Base-by-base conservation (phyloP, 176 grass and related monocot species). In the Tillandsia leiboldiana region DNA sequence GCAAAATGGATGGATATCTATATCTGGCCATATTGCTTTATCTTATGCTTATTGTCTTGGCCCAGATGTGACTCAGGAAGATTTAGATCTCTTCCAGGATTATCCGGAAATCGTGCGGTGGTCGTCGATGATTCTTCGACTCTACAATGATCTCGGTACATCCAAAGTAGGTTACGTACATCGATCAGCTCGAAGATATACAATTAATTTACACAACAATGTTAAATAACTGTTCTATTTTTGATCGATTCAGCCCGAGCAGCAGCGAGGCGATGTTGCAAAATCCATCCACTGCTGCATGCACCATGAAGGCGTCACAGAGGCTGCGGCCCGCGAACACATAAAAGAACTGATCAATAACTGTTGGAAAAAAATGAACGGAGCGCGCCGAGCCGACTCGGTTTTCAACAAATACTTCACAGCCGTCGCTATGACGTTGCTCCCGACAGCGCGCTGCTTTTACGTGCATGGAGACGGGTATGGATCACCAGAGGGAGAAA, bases 261-360 rank as follows among this genome's bases (percentile, higher is more conserved):
- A 50, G 4, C 10, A 53, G 14, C 22, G 80, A 48, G 80, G 80
- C 2, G 80, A 82, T 67, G 66, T 56, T 2, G 3, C 53, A 0
- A 72, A 71, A 59, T 76, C 80, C 13, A 23, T 82, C 56, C 65
- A 77, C 47, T 82, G 80, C 66, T 75, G 27, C 23, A 81, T 81
- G 79, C 53, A 51, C 13, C 72, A 81, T 17, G 53, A 47, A 51
- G 10, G 18, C 17, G 11, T 68, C 64, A 49, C 49, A 1, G 65
- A 76, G 51, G 50, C 2, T 0, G 24, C 17, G 29, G 79, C 73
- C 23, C 79, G 56, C 2, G 52, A 76, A 27, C n/a, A 64, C 22
- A 69, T 76, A 48, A 76, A 76, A n/a, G 54, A 71, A 49, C 1
- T 82, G 49, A 71, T 82, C 17, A 23, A 10, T 8, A 26, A 10